phyloP scores from a whole-genome alignment of 108 stramenopile genomes.

The Parietichytrium sp. region DNA sequence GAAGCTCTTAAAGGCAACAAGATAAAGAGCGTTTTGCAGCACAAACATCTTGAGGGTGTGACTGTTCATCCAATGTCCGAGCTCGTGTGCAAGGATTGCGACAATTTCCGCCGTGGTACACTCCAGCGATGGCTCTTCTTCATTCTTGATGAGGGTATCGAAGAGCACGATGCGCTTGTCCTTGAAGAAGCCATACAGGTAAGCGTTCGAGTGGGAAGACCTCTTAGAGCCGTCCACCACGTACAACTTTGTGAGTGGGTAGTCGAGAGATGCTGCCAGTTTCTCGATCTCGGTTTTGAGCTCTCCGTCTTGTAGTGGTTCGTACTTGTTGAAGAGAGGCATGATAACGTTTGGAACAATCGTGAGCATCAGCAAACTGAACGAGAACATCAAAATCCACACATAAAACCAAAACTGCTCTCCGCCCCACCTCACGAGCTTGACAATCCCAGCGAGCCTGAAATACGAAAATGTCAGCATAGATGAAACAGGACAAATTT shows the following conservation, averaged over 20 bases:
- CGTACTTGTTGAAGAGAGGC: constrained; percentile 97
- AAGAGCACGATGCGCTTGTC: constrained; percentile 98
- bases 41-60: constrained; percentile 88
- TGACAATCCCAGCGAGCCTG: constrained; percentile 74
- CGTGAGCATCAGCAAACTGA: constrained; percentile 86
- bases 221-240: constrained; percentile 96
- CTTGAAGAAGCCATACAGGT: constrained; percentile 95
- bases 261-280: constrained; percentile 78
- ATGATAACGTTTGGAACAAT: constrained; percentile 89
- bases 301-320: constrained; percentile 80
- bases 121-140: constrained; percentile 50
- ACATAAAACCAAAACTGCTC: constrained; percentile 88
- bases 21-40: constrained; percentile 77
- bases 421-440: constrained; percentile 78
- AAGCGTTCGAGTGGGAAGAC: constrained; percentile 94
- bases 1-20: constrained; percentile 87
- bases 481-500: too few species aligned
- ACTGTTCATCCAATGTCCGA: constrained; percentile 95
- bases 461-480: too few species aligned
- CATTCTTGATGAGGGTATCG: constrained; percentile 86
- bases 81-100: constrained; percentile 77
- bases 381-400: constrained; percentile 84
- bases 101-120: constrained; percentile 81
- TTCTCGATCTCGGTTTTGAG: constrained; percentile 82
- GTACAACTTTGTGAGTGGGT: constrained; percentile 94